Evolutionary conservation across 768 basidiomycete species (phyloP).

Genomic region (Kwoniella botswanensis): DNA sequence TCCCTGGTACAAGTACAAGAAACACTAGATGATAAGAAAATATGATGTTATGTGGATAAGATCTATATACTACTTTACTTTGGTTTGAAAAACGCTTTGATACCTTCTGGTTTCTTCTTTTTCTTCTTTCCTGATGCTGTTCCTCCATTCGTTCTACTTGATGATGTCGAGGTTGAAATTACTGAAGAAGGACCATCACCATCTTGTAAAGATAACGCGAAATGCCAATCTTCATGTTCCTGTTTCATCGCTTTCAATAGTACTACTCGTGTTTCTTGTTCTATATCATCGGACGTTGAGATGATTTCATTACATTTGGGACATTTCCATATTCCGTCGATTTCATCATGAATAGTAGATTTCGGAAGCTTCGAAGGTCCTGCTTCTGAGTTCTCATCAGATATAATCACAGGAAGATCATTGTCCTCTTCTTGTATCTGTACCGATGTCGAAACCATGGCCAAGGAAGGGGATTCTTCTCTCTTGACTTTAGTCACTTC

Average conservation of each 20-base stretch:
- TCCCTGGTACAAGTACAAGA: background rate
- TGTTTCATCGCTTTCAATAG: slow-evolving; percentile 45
- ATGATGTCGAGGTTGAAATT: background rate
- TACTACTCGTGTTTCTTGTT: slow-evolving; percentile 13
- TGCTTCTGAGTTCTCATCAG: background rate
- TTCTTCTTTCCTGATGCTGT: slow-evolving; percentile 48
- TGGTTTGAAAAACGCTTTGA: slow-evolving; percentile 55
- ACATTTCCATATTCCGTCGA: slow-evolving; percentile 52
- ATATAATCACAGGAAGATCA: background rate
- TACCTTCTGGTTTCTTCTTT: slow-evolving; percentile 45
- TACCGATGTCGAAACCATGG: background rate
- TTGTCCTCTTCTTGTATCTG: background rate
- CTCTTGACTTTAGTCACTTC: background rate
- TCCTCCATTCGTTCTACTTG: background rate
- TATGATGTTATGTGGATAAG: background rate
- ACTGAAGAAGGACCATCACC: slow-evolving; percentile 26
- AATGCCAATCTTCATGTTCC: slow-evolving; percentile 90
- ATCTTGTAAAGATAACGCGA: slow-evolving; percentile 75
- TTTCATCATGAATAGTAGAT: slow-evolving; percentile 37
- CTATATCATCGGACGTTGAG: slow-evolving; percentile 50
- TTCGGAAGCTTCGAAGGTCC: background rate
- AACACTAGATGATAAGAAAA: background rate
- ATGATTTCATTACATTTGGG: slow-evolving; percentile 56
- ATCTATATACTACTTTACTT: slow-evolving; percentile 17
- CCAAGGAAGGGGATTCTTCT: slow-evolving; percentile 5